Conservation (phyloP, 805 yeast genomes). For the Zygoascus bituminiphila region DNA sequence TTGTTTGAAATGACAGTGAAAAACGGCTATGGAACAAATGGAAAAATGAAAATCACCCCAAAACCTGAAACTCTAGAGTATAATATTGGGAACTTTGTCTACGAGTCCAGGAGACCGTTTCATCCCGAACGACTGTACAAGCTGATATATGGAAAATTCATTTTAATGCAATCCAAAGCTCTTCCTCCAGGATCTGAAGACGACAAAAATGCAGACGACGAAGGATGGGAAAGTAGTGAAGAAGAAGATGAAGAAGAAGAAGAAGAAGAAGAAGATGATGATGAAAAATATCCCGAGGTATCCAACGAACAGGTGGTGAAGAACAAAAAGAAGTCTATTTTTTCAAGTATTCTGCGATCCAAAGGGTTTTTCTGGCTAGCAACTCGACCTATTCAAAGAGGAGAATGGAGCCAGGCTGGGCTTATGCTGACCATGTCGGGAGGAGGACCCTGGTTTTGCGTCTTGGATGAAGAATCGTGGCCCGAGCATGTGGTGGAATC, state of each 20-base stretch:
- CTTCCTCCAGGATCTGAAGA: constrained; percentile 8
- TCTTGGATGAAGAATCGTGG: constrained; percentile 28
- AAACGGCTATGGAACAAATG: constrained; percentile 27
- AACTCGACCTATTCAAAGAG: constrained; percentile 33
- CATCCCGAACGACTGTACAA: constrained; percentile 38
- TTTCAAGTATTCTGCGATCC: constrained; percentile 34
- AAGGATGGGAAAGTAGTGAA: constrained; percentile 8
- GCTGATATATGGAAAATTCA: constrained; percentile 32
- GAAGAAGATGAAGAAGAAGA: constrained; percentile 5
- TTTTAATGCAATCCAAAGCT: constrained; percentile 15
- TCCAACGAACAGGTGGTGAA: constrained; percentile 18
- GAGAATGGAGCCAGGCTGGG: constrained; percentile 41
- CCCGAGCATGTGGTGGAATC: constrained; percentile 27
- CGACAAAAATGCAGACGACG: constrained; percentile 9
- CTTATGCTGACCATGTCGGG: constrained; percentile 35
- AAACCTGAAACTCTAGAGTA: constrained; percentile 42
- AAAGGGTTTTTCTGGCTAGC: constrained; percentile 42
- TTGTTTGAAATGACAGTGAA: constrained; percentile 33
- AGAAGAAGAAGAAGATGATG: constrained; percentile 1
- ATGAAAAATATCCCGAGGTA: constrained; percentile 5
- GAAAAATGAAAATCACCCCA: constrained; percentile 26
- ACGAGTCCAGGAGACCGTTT: constrained; percentile 36
- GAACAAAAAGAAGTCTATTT: constrained; percentile 33
- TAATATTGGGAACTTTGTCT: constrained; percentile 38
- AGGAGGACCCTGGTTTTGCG: constrained; percentile 38